phyloP scores from a whole-genome alignment of 2,329 filamentous ascomycete species.

The Stagonosporopsis tanaceti region DNA sequence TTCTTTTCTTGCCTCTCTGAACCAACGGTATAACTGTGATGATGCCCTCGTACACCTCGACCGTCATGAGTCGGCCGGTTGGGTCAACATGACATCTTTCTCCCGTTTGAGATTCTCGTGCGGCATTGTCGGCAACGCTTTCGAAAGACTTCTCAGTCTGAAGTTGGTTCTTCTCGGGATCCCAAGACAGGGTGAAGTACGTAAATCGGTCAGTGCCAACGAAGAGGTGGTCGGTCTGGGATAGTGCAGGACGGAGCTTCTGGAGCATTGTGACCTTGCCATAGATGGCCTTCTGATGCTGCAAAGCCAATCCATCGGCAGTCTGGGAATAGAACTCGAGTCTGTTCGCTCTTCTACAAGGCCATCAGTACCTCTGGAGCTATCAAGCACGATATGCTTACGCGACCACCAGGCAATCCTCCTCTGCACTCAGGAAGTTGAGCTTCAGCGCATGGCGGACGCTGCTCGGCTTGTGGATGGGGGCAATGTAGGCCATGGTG shows the following conservation, averaged over 20 bases:
- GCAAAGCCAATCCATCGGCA: constrained; percentile 66
- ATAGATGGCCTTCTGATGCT: constrained; percentile 76
- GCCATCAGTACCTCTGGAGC: constrained; percentile 18
- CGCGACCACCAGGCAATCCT: constrained; percentile 88
- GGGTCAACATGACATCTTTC: constrained; percentile 87
- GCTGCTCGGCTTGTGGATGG: constrained; percentile 91
- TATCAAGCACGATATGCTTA: constrained; percentile 58
- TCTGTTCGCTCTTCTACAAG: constrained; percentile 75
- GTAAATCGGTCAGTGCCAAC: constrained; percentile 88
- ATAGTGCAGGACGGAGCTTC: constrained; percentile 77
- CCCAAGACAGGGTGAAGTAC: constrained; percentile 91
- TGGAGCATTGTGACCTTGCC: constrained; percentile 88
- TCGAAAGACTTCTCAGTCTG: constrained; percentile 66
- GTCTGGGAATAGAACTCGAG: constrained; percentile 81
- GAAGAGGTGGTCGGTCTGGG: constrained; percentile 83
- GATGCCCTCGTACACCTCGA: constrained; percentile 74
- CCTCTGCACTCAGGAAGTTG: constrained; percentile 74
- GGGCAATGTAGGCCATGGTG: constrained; percentile 90
- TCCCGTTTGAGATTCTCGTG: constrained; percentile 79
- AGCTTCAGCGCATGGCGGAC: constrained; percentile 87
- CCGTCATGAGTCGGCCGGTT: constrained; percentile 70
- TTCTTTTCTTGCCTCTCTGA: constrained; percentile 60
- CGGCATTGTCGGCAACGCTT: constrained; percentile 67
- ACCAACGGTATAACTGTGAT: constrained; percentile 70
- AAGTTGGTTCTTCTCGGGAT: constrained; percentile 63